Evolutionary conservation across 2,329 filamentous ascomycete genomes (phyloP).

Genomic region (Diplocarpon rosae): DNA sequence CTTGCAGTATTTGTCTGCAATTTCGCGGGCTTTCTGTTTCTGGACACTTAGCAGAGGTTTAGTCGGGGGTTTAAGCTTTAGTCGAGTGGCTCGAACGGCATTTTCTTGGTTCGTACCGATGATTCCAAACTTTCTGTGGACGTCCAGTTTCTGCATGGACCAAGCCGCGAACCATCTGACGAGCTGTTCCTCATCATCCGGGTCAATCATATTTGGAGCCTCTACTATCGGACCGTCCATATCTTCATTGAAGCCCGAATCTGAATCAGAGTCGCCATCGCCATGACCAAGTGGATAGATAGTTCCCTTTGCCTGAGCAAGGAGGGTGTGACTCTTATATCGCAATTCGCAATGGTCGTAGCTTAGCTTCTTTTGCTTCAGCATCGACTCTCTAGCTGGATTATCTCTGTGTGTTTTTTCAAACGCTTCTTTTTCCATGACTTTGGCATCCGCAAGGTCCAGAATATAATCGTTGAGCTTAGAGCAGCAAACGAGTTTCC

Average conservation of each 20-base stretch:
- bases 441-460: constrained; percentile 24
- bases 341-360: constrained; percentile 18
- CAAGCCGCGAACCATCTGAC: constrained; percentile 54
- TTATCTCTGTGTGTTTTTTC: constrained; percentile 13
- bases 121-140: constrained; percentile 43
- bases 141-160: constrained; percentile 38
- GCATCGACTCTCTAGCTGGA: constrained; percentile 19
- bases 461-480: constrained; percentile 22
- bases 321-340: constrained; percentile 13
- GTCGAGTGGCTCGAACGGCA: neutral
- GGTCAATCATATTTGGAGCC: constrained; percentile 38
- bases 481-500: constrained; percentile 16
- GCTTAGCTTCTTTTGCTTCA: constrained; percentile 17
- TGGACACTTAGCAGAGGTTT: neutral
- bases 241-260: constrained; percentile 8
- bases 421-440: constrained; percentile 18
- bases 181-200: constrained; percentile 50
- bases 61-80: neutral
- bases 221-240: constrained; percentile 33
- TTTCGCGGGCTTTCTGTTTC: neutral
- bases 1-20: no score
- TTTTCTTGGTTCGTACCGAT: constrained; percentile 31
- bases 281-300: neutral
- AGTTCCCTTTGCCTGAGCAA: constrained; percentile 10
- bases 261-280: constrained; percentile 5